Evolutionary conservation across 2,329 filamentous ascomycete genomes (phyloP).

Genomic region (Penicillium sp.): DNA sequence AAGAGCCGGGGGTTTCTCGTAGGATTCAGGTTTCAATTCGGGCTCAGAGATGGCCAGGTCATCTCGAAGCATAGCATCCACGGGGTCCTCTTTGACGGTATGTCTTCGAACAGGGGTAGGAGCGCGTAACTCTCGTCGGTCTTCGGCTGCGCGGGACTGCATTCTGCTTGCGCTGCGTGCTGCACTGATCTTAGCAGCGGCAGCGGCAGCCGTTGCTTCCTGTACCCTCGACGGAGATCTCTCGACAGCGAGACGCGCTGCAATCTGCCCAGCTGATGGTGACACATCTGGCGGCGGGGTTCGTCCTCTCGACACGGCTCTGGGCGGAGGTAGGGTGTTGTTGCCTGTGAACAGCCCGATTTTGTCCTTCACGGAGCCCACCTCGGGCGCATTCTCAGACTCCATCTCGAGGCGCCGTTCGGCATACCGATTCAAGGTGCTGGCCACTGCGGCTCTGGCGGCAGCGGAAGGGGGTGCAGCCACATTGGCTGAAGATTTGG

Average conservation of each 20-base stretch:
- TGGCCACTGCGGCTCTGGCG: slow-evolving; percentile 24
- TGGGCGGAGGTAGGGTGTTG: slow-evolving; percentile 20
- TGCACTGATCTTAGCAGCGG: slow-evolving; percentile 20
- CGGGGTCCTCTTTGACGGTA: neutral
- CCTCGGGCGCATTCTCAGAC: slow-evolving; percentile 31
- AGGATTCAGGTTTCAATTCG: slow-evolving; percentile 1
- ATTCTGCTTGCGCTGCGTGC: slow-evolving; percentile 21
- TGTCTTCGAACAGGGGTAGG: slow-evolving; percentile 28
- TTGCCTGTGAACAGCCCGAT: slow-evolving; percentile 36
- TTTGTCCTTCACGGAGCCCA: slow-evolving; percentile 42
- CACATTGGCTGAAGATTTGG: slow-evolving; percentile 22
- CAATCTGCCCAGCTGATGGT: slow-evolving; percentile 35
- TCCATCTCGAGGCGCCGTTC: slow-evolving; percentile 19
- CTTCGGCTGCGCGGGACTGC: slow-evolving; percentile 17
- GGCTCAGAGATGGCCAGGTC: slow-evolving; percentile 12
- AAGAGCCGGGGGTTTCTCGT: slow-evolving; percentile 12
- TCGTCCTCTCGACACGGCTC: slow-evolving; percentile 16
- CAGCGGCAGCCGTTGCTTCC: slow-evolving; percentile 12
- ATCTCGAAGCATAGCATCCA: slow-evolving; percentile 18
- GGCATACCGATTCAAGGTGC: slow-evolving; percentile 21
- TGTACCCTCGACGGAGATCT: slow-evolving; percentile 28
- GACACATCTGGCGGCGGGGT: slow-evolving; percentile 17
- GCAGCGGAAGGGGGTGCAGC: slow-evolving; percentile 20
- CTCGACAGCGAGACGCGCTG: slow-evolving; percentile 38
- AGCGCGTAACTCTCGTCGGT: slow-evolving; percentile 24